Evolutionary conservation across 2,329 filamentous ascomycete species (phyloP).

Genomic region (Cadophora gregata): DNA sequence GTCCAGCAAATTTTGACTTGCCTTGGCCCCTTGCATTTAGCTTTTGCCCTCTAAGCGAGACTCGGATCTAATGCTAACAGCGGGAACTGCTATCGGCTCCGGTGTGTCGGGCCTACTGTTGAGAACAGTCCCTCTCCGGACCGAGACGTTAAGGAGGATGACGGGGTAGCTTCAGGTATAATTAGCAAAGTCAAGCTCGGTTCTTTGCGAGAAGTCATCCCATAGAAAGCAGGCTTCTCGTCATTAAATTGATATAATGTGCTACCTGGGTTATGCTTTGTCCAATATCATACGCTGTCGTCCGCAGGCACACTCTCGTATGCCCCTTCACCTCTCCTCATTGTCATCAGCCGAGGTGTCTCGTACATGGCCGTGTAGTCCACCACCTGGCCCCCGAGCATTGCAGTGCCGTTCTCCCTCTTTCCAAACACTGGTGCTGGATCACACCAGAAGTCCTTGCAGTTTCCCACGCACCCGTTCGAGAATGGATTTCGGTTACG

Average conservation of each 20-base stretch:
- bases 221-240: background rate
- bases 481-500: constrained; percentile 79
- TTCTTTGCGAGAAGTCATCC: no score
- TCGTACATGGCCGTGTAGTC: constrained; percentile 94
- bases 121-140: no score
- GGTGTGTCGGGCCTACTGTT: background rate
- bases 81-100: background rate
- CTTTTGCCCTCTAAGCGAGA: background rate
- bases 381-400: constrained; percentile 78
- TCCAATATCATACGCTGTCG: constrained; percentile 38
- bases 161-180: no score
- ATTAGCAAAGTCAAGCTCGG: no score
- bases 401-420: constrained; percentile 73
- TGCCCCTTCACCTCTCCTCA: constrained; percentile 30
- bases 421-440: constrained; percentile 80
- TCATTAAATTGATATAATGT: constrained; percentile 4
- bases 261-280: background rate
- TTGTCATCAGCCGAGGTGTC: constrained; percentile 57
- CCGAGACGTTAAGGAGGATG: no score
- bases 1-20: background rate
- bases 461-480: constrained; percentile 83
- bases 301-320: constrained; percentile 42
- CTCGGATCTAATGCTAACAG: background rate
- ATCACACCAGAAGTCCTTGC: constrained; percentile 96
- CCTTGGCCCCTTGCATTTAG: no score